These are phyloP conservation scores for Dillenia turbinata DNA, from an alignment of 164 flowering plant species.

Conservation along the genomic window DNA sequence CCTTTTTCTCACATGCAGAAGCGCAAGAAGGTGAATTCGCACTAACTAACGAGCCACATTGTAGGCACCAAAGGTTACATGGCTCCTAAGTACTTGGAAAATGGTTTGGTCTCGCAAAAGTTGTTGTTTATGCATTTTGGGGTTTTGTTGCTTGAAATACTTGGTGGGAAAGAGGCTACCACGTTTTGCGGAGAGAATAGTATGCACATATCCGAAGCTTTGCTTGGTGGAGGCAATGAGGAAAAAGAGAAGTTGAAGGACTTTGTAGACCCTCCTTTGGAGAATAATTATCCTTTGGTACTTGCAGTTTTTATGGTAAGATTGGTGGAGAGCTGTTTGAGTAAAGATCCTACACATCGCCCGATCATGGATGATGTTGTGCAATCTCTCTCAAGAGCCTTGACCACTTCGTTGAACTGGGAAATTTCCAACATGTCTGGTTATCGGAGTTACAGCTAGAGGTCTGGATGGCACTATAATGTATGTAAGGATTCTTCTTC, in stretches of 20 bases:
- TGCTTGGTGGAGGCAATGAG: slow-evolving; percentile 17
- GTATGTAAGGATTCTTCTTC: too few relatives aligned
- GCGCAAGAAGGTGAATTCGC: slow-evolving; percentile 40
- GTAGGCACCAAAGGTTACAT: slow-evolving; percentile 73
- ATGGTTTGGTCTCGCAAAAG: slow-evolving; percentile 69
- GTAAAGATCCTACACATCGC: slow-evolving; percentile 37
- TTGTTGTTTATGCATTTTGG: slow-evolving; percentile 87
- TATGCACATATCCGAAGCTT: slow-evolving; percentile 20
- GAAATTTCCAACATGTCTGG: slow-evolving; percentile 21
- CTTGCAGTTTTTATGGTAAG: slow-evolving; percentile 35
- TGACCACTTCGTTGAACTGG: slow-evolving; percentile 32
- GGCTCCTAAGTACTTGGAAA: slow-evolving; percentile 84
- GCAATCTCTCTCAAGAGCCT: slow-evolving; percentile 27
- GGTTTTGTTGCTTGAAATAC: slow-evolving; percentile 56
- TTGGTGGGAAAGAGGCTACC: slow-evolving; percentile 59
- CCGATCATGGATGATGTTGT: slow-evolving; percentile 50
- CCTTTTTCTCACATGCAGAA: too few relatives aligned
- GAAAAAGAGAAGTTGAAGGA: slow-evolving; percentile 27
- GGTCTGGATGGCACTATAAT: slow-evolving; percentile 7
- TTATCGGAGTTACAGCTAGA: slow-evolving; percentile 5
- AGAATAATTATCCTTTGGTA: slow-evolving; percentile 42
- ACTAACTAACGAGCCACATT: slow-evolving; percentile 43
- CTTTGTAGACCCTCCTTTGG: slow-evolving; percentile 51
- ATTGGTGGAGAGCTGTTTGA: slow-evolving; percentile 41
- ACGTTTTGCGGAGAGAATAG: slow-evolving; percentile 22